A percentile compares a stretch with the other conserved stretches of the same genome.
Evolutionary conservation across 352 stramenopile genomes (phyloP).

Genomic region (Phytophthora hybrid): DNA sequence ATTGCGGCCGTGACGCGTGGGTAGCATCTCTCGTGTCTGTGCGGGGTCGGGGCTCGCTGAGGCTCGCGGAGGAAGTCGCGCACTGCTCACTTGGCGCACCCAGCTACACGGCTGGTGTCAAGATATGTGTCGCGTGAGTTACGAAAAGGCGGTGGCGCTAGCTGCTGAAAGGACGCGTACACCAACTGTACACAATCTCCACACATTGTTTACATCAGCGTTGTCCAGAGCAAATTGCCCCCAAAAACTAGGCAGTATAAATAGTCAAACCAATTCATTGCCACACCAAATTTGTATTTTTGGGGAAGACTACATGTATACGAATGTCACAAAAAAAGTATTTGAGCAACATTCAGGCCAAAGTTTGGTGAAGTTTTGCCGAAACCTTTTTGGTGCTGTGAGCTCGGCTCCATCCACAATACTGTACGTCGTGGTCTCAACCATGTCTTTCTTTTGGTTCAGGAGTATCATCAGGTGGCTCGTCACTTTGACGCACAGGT

Average conservation of each 20-base stretch:
- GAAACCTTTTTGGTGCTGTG: too few species aligned
- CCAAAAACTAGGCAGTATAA: too few species aligned
- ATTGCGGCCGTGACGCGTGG: conserved; percentile 45
- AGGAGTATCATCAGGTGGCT: conserved; percentile 20
- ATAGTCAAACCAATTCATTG: too few species aligned
- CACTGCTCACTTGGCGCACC: conserved; percentile 21
- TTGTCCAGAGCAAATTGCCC: neutral
- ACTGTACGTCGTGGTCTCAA: neutral
- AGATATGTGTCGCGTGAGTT: conserved; percentile 7
- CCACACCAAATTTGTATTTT: too few species aligned
- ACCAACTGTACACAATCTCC: conserved; percentile 18
- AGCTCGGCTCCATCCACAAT: too few species aligned
- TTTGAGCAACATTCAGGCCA: neutral
- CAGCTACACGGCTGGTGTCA: conserved; percentile 11
- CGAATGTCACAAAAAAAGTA: too few species aligned
- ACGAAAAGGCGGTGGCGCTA: conserved; percentile 15
- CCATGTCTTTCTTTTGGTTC: neutral
- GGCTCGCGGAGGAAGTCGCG: conserved; percentile 19
- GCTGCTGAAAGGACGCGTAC: conserved; percentile 17
- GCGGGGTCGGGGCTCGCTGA: neutral
- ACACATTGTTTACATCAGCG: conserved; percentile 1
- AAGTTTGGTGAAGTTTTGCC: neutral
- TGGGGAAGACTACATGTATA: too few species aligned
- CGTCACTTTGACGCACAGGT: conserved; percentile 5
- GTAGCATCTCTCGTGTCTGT: conserved; percentile 35